These are phyloP conservation scores for Areca catechu DNA, from an alignment of 176 grass and related monocot genomes.

Conservation along the genomic window DNA sequence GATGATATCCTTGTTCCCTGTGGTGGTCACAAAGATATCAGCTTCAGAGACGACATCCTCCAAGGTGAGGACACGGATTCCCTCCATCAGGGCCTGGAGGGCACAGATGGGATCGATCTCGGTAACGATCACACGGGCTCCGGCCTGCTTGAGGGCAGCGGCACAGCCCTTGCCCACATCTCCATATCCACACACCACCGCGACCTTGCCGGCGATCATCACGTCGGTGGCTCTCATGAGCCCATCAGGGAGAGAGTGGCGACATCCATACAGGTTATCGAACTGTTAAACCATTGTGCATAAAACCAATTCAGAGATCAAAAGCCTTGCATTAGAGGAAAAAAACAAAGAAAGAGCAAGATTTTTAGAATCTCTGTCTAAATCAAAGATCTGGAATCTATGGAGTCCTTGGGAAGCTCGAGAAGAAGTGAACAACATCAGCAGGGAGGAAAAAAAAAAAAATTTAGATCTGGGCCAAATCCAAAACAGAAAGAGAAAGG, in stretches of 20 bases:
- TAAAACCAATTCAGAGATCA: too few relatives aligned
- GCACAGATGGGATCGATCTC: constrained; percentile 99
- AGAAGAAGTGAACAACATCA: too few relatives aligned
- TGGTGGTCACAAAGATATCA: constrained; percentile 95
- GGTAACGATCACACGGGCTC: constrained; percentile 91
- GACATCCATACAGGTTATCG: constrained; percentile 92
- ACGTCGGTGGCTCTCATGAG: constrained; percentile 96
- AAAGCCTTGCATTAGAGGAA: too few relatives aligned
- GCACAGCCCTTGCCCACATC: constrained; percentile 98
- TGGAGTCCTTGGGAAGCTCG: too few relatives aligned
- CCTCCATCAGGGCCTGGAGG: constrained; percentile 95
- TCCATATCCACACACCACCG: constrained; percentile 81
- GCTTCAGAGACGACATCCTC: constrained; percentile 69
- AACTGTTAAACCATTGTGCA: constrained; percentile 31
- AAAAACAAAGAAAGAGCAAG: background rate
- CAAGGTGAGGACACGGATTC: constrained; percentile 72
- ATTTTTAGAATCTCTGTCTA: too few relatives aligned
- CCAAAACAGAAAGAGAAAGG: too few relatives aligned
- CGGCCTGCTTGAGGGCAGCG: constrained; percentile 79
- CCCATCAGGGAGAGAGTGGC: constrained; percentile 96
- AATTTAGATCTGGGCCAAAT: too few relatives aligned
- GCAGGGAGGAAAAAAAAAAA: too few relatives aligned
- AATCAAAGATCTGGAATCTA: too few relatives aligned
- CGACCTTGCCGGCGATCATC: constrained; percentile 96
- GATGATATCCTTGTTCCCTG: constrained; percentile 97